Base-by-base conservation (phyloP, 176 grass and related monocot genomes). In the Bolboschoenus planiculmis region DNA sequence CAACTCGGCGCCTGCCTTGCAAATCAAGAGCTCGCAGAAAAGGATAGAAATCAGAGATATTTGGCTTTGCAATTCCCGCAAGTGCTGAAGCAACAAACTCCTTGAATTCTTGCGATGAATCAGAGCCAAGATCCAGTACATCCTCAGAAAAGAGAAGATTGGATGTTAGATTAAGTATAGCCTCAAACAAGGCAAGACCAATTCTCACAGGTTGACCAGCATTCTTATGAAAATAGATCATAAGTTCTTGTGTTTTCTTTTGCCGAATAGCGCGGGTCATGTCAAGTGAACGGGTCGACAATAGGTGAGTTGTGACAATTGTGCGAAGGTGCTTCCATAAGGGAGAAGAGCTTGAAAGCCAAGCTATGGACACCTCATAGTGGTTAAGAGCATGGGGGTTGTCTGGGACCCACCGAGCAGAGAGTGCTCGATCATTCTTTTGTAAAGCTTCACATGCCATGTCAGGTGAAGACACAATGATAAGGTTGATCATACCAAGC, bases 41-140 rank as follows among this genome's bases (percentile, higher is more conserved):
- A 20, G 92, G 89, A 78, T 89, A 94, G 54, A 89, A 81, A 56
- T 94, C 89, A 1, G 92, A 87, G 7, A 94, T 18, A 83, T 94
- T 91, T 6, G 89, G 87, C 71, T 72, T 85, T 37, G 72, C 70
- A 46, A 48, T 59, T 57, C 85, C 82, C 71, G 85, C 81, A 21
- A 89, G 50, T 8, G 29, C 5, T 59, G 70, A 72, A 39, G 58
- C 77, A 60, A 91, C 66, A 16, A 94, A 75, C 24, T 27, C 78
- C 89, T 89, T 80, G 62, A 94, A 86, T 67, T 94, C 71, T 33
- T 85, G 84, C 36, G 87, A 56, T 16, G 44, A 62, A 55, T 85
- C 70, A 1, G 84, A 90, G 87, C 65, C 78, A 34, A 85, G 78
- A 59, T 86, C 84, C 3, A 83, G 76, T 20, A 82, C 89, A 80